Conservation (phyloP, 2,329 filamentous ascomycete species). For the Curvularia sp. region DNA sequence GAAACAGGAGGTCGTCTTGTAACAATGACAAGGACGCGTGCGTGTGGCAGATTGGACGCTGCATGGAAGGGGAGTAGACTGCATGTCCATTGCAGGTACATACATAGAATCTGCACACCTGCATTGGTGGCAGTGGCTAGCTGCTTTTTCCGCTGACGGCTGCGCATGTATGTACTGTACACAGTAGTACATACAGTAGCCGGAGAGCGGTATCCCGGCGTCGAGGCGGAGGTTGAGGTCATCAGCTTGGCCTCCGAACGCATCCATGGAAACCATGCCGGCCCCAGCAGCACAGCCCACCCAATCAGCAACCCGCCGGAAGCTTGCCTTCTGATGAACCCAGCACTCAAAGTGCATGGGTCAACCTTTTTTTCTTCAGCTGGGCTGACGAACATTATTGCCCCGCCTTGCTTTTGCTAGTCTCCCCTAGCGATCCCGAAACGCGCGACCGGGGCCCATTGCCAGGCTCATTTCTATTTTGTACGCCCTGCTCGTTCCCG, state of each 20-base stretch:
- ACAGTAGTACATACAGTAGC: too few relatives aligned
- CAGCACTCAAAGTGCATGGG: constrained; percentile 16
- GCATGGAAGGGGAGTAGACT: neutral
- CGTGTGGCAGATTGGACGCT: neutral
- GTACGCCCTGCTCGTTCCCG: constrained; percentile 10
- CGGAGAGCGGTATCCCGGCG: constrained; percentile 3
- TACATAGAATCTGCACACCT: neutral
- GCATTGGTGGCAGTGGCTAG: neutral
- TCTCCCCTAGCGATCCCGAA: constrained; percentile 12
- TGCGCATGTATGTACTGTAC: constrained; percentile 2
- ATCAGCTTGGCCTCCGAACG: constrained; percentile 9
- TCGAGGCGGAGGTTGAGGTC: constrained; percentile 9
- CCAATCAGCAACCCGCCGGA: constrained; percentile 4
- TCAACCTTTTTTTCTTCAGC: constrained; percentile 17
- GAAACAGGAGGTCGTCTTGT: neutral
- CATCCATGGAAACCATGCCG: constrained; percentile 1
- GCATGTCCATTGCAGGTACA: neutral
- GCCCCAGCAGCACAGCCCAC: neutral
- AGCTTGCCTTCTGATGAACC: constrained; percentile 8
- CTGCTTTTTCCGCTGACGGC: neutral
- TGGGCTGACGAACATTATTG: constrained; percentile 14
- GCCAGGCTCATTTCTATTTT: constrained; percentile 17
- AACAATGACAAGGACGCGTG: neutral
- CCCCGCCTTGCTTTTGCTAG: constrained; percentile 18
- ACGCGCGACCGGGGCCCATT: constrained; percentile 5